These are phyloP conservation scores for Saccharomyces eubayanus DNA, from an alignment of 805 yeast species.

Conservation along the genomic window DNA sequence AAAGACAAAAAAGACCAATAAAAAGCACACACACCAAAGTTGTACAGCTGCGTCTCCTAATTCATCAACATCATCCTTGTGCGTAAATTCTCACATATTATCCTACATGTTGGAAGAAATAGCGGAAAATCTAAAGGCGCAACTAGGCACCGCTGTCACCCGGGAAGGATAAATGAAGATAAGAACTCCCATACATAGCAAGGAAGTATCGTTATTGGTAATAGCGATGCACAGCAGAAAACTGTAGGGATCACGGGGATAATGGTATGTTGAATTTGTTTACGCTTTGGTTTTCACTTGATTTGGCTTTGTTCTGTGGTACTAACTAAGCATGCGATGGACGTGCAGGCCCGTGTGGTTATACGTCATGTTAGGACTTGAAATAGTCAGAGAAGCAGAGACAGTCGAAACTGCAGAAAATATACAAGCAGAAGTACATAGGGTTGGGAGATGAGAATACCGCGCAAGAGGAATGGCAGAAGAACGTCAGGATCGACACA, in stretches of 20 bases:
- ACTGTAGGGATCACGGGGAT: background rate
- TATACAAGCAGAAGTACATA: slow-evolving; percentile 50
- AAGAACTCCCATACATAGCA: background rate
- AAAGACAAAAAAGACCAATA: background rate
- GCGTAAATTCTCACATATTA: background rate
- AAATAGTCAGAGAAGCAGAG: slow-evolving; percentile 55
- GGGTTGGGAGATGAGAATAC: slow-evolving; percentile 77
- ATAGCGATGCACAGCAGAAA: background rate
- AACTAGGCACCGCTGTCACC: background rate
- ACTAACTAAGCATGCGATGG: background rate
- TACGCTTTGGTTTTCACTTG: background rate
- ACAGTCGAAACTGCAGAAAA: slow-evolving; percentile 49
- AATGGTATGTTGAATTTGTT: background rate
- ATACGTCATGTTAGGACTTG: background rate
- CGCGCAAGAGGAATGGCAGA: slow-evolving; percentile 57
- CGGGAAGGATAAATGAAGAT: background rate
- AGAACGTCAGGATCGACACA: slow-evolving; percentile 36
- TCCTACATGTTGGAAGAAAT: background rate
- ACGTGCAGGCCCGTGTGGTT: background rate
- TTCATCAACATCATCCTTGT: background rate
- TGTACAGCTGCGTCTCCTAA: background rate
- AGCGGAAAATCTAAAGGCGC: background rate
- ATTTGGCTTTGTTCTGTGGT: background rate
- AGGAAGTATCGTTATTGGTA: background rate
- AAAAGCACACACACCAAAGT: background rate